Evolutionary conservation across 2,329 filamentous ascomycete species (phyloP).

Genomic region (Pseudocercospora vitis): DNA sequence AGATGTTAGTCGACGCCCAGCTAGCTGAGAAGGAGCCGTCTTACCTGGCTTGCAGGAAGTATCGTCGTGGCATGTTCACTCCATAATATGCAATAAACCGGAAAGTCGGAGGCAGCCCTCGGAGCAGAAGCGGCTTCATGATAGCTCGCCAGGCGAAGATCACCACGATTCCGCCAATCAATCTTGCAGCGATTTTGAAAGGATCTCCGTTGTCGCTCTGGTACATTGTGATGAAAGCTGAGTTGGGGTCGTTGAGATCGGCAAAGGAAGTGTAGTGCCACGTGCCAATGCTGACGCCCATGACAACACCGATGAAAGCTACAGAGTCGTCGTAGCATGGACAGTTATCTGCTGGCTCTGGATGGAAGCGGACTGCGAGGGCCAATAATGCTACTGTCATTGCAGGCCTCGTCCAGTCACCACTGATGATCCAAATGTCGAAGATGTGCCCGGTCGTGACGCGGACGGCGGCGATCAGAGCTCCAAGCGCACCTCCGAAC

Average conservation of each 20-base stretch:
- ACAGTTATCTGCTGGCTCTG: slow-evolving; percentile 93
- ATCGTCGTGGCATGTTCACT: slow-evolving; percentile 77
- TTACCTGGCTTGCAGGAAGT: slow-evolving; percentile 83
- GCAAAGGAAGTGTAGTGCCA: slow-evolving; percentile 65
- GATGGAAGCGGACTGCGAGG: slow-evolving; percentile 68
- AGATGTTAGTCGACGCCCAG: too few species aligned
- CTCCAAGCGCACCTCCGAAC: slow-evolving; percentile 75
- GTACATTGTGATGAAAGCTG: slow-evolving; percentile 25
- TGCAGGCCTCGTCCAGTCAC: slow-evolving; percentile 63
- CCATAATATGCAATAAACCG: slow-evolving; percentile 78
- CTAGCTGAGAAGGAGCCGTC: too few species aligned
- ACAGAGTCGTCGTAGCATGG: slow-evolving; percentile 97
- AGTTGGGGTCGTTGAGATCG: background rate
- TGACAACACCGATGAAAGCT: slow-evolving; percentile 84
- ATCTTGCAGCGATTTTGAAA: slow-evolving; percentile 62
- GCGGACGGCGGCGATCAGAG: slow-evolving; percentile 59
- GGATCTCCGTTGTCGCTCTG: slow-evolving; percentile 60
- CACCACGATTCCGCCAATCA: slow-evolving; percentile 75
- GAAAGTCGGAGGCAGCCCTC: slow-evolving; percentile 79
- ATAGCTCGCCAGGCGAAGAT: slow-evolving; percentile 88
- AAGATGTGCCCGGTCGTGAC: slow-evolving; percentile 58
- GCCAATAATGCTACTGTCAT: slow-evolving; percentile 67
- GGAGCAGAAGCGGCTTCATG: slow-evolving; percentile 81
- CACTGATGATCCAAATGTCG: slow-evolving; percentile 69
- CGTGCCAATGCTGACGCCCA: slow-evolving; percentile 76